Base-by-base conservation (phyloP, 352 stramenopile species). In the Pythium guiyangense region DNA sequence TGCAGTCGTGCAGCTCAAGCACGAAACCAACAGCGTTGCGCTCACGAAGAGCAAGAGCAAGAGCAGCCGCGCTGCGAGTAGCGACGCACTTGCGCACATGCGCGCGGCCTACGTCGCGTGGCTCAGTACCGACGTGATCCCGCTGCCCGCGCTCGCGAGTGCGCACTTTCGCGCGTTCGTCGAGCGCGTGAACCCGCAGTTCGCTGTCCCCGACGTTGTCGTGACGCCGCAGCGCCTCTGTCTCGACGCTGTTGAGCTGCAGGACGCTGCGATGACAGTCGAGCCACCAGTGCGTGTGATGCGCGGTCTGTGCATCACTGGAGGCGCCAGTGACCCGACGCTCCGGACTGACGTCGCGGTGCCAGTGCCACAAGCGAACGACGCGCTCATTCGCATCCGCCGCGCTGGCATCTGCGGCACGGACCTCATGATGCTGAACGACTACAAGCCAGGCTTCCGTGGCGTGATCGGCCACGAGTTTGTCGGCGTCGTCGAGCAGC, bases 391-490 rank as follows among this genome's bases (percentile, higher is more conserved):
- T 42, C 69, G 76, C 27, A 74, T 92, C 35, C 59, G 84, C 10
- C 75, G 75, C 34, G 77, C 79, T 39, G 82, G 82, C 14, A 83
- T 92, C 56, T 92, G 82, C 45, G 79, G 77, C 37, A 92, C 79
- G 9, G 82, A 90, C 52, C 62, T 92, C 14, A 76, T 79, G 45
- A 89, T 92, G 77, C 60, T 88, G n/a, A 66, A 75, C 31, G 71
- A 78, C 40, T 92, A 92, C 73, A 92, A 92, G 43, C 65, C 70
- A 17, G 72, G 76, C 9, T 92, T 91, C 54, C 65, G 73, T 15
- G 77, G 79, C 29, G 72, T 77, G 3, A 61, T 96, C 22, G 90
- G 90, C 40, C 90, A 97, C 62, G 90, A 97, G 71, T 96, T 96
- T 59, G 87, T 97, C 26, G 90, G 88, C 9, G 74, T 90, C 45